Percentiles rank a stretch among this genome's conserved stretches.
Conservation (phyloP, 2,329 filamentous ascomycete species). For the Paecilomyces sp. region DNA sequence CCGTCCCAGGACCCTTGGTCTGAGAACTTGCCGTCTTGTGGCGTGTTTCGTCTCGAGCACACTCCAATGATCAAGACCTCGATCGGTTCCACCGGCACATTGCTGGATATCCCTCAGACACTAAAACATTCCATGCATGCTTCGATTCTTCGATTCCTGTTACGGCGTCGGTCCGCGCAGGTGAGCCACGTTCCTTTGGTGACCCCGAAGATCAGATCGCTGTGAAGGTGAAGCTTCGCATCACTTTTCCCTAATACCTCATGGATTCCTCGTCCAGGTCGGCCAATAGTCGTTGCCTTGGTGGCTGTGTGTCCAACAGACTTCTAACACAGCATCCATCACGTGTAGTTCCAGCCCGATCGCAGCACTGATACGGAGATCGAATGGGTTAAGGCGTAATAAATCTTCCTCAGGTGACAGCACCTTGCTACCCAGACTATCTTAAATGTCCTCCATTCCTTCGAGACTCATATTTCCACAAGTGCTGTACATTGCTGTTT, state of each 20-base stretch:
- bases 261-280: neutral
- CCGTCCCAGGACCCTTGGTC: neutral
- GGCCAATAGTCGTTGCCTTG: neutral
- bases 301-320: neutral
- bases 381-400: neutral
- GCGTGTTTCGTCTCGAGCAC: neutral
- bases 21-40: neutral
- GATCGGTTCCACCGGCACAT: neutral
- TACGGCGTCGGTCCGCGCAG: neutral
- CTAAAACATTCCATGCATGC: neutral
- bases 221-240: neutral
- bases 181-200: neutral
- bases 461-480: neutral
- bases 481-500: neutral
- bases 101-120: neutral
- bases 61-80: neutral
- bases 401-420: neutral
- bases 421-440: neutral
- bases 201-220: neutral
- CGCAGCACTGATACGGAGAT: neutral
- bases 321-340: neutral
- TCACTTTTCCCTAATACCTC: neutral
- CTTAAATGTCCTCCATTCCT: neutral
- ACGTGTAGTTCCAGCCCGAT: neutral
- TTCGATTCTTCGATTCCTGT: neutral